Conservation (phyloP, 139 green algal genomes). For the Monoraphidium neglectum region DNA sequence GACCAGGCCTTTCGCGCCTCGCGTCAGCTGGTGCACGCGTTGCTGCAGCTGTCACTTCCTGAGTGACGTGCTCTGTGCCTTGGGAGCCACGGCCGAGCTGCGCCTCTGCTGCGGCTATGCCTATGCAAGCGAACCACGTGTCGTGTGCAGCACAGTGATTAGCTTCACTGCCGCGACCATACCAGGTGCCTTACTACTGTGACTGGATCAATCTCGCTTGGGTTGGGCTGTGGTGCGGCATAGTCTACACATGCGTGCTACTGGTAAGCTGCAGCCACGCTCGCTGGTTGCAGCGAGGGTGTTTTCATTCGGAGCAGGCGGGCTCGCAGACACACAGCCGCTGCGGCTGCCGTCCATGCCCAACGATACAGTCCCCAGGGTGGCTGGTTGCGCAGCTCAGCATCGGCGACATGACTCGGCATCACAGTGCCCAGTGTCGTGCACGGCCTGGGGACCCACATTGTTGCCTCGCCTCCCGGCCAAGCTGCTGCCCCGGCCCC, state of each 20-base stretch:
- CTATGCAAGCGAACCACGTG: not conserved
- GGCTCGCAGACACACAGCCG: not conserved
- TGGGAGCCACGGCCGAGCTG: not conserved
- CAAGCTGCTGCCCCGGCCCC: too few relatives aligned
- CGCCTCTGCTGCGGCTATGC: not conserved
- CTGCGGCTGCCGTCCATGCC: not conserved
- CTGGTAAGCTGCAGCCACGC: too few relatives aligned
- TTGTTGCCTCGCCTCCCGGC: too few relatives aligned
- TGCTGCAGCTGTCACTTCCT: not conserved
- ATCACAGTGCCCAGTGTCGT: too few relatives aligned
- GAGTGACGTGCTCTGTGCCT: not conserved
- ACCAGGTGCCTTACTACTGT: constrained; percentile 20
- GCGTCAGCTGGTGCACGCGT: not conserved
- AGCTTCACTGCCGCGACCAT: not conserved
- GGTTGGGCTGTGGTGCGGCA: constrained; percentile 23
- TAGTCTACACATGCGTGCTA: constrained; percentile 4
- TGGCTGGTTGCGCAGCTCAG: too few relatives aligned
- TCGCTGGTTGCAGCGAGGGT: not conserved
- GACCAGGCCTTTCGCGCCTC: not conserved
- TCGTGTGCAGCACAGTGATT: not conserved
- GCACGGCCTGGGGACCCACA: too few relatives aligned
- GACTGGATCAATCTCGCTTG: constrained; percentile 9
- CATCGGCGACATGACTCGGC: too few relatives aligned
- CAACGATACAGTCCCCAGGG: too few relatives aligned
- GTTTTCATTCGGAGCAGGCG: not conserved